Evolutionary conservation across 768 basidiomycete genomes (phyloP), one percentile per base, ranked within the genome.

Genomic region (Pholiota conissans): DNA sequence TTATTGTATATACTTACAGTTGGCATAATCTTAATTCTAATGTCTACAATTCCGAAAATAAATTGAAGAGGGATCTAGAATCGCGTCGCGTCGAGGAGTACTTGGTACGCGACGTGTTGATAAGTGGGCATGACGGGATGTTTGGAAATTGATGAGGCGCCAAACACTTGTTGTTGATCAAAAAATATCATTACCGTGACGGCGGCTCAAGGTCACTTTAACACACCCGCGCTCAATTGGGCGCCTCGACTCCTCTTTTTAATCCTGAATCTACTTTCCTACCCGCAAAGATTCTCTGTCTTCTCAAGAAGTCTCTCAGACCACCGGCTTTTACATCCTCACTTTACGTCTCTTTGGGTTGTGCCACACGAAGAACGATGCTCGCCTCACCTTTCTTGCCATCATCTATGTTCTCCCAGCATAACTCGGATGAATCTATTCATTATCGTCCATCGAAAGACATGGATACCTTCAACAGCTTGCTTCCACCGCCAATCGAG

Each of bases 401-500:
- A 54, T 63, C 79, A 5, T 70, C 79, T 27, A 75, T 79, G 49
- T 86, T 88, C 65, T 73, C 77, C 5, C 76, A 81, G 49, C 78
- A 80, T 65, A 66, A 65, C 46, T 67, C 82, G 29, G 84, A 86
- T 49, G 82, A 84, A 65, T 66, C 76, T 42, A 65, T 78, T 27
- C 84, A 84, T 61, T 85, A 84, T 68, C 77, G 83, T 40, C 89
- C 89, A 3, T 80, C 86, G 34, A 84, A 83, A 67, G 89, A 91
- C 68, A 68, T 87, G 59, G 89, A 90, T 58, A 76, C 85, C 3
- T 91, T 91, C 77, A 90, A 89, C 63, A 87, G 77, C 62, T 78
- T 90, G n/a, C 81, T 90, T 34, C 87, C 88, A 3, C 88, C 89
- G n/a, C 83, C 87, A 16, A 79, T 93, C 58, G 91, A 93, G 69